A percentile compares a stretch with the other conserved stretches of the same genome.
These are phyloP conservation scores for Kwoniella sp. DNA, from an alignment of 768 basidiomycete species.

Conservation along the genomic window DNA sequence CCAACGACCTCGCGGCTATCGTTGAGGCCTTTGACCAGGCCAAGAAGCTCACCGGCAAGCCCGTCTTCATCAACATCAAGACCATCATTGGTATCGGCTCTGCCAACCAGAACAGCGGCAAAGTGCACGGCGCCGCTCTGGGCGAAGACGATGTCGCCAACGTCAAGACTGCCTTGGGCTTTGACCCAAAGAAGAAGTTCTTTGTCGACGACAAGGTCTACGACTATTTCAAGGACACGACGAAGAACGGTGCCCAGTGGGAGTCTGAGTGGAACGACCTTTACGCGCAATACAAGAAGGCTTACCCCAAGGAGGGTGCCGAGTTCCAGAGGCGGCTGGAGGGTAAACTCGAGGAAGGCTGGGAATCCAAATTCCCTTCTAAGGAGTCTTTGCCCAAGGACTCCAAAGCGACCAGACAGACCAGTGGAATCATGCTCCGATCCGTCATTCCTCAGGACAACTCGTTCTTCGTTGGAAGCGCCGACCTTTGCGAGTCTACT, in stretches of 20 bases:
- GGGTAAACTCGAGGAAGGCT: slow-evolving; percentile 44
- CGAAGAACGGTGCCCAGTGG: slow-evolving; percentile 35
- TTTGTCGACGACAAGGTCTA: slow-evolving; percentile 44
- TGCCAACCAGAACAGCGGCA: slow-evolving; percentile 42
- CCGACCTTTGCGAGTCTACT: slow-evolving; percentile 52
- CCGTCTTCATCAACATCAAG: slow-evolving; percentile 50
- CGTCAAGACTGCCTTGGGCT: slow-evolving; percentile 52
- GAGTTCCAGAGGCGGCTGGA: slow-evolving; percentile 38
- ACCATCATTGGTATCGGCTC: slow-evolving; percentile 55
- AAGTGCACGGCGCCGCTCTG: slow-evolving; percentile 53
- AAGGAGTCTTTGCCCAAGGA: slow-evolving; percentile 39
- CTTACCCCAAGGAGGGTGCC: slow-evolving; percentile 35
- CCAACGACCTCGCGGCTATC: slow-evolving; percentile 46
- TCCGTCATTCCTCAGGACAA: slow-evolving; percentile 42
- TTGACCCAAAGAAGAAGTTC: slow-evolving; percentile 48
- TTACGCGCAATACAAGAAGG: slow-evolving; percentile 30
- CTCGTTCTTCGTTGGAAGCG: slow-evolving; percentile 43
- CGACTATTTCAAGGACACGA: slow-evolving; percentile 49
- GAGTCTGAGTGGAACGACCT: slow-evolving; percentile 48
- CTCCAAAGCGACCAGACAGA: slow-evolving; percentile 42
- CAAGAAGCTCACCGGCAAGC: slow-evolving; percentile 50
- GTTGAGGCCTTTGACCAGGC: slow-evolving; percentile 49
- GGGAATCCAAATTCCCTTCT: slow-evolving; percentile 37
- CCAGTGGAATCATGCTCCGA: slow-evolving; percentile 44
- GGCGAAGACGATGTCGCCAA: slow-evolving; percentile 52